phyloP scores from a whole-genome alignment of 192 early-diverging fungal genomes.

The Coemansia sp. region DNA sequence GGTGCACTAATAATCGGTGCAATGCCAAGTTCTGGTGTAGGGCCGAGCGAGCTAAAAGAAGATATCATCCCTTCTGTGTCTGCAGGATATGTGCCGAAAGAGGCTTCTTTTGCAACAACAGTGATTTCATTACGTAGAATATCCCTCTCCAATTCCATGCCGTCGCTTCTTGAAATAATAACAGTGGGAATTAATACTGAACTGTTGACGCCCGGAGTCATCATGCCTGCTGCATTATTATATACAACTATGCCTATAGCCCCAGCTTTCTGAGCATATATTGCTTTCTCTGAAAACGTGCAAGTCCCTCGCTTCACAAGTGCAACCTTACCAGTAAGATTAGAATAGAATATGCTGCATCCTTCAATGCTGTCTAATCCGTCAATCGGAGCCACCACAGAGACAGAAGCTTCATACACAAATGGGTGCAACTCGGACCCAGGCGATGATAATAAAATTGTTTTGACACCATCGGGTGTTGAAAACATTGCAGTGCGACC shows the following conservation, averaged over 20 bases:
- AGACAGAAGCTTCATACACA: slow-evolving; percentile 12
- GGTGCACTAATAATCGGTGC: slow-evolving; percentile 66
- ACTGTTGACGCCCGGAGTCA: slow-evolving; percentile 23
- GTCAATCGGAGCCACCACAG: slow-evolving; percentile 14
- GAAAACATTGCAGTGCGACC: slow-evolving; percentile 27
- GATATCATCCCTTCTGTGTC: slow-evolving; percentile 30
- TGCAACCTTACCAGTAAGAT: slow-evolving; percentile 44
- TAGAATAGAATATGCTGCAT: slow-evolving; percentile 10
- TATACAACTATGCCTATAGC: slow-evolving; percentile 57
- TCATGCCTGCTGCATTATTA: slow-evolving; percentile 43
- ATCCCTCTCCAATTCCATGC: slow-evolving; percentile 25
- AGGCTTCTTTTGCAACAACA: slow-evolving; percentile 8
- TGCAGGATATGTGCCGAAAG: slow-evolving; percentile 13
- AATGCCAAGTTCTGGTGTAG: slow-evolving; percentile 61
- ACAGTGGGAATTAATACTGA: slow-evolving; percentile 49
- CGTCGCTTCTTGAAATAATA: slow-evolving; percentile 48
- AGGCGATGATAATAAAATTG: slow-evolving; percentile 12
- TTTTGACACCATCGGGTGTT: slow-evolving; percentile 1
- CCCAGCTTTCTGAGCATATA: slow-evolving; percentile 50
- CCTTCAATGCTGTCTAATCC: slow-evolving; percentile 14
- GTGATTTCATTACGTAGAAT: slow-evolving; percentile 5
- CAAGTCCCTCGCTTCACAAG: slow-evolving; percentile 57
- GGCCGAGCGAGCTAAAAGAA: slow-evolving; percentile 67
- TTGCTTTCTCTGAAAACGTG: slow-evolving; percentile 48
- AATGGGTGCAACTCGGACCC: slow-evolving; percentile 24